Percentiles rank a stretch among this genome's conserved stretches.
Conservation (phyloP, 2,329 filamentous ascomycete species). For the Monosporascus cannonballus region DNA sequence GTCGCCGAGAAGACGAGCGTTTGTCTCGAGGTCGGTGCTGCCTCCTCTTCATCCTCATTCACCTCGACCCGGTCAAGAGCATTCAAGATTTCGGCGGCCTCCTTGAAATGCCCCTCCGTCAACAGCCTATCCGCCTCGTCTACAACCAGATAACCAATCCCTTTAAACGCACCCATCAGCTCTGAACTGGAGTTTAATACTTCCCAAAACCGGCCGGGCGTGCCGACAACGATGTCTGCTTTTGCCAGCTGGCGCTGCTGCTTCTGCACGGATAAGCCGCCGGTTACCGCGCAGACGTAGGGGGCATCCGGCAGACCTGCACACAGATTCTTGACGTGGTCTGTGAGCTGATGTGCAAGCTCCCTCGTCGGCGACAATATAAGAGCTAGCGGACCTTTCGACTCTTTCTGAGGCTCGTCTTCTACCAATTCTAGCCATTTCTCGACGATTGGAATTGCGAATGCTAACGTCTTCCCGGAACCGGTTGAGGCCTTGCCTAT, state of each 20-base stretch:
- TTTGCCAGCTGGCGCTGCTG: constrained; percentile 78
- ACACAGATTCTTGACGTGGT: constrained; percentile 74
- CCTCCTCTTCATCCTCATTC: constrained; percentile 42
- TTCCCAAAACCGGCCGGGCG: constrained; percentile 91
- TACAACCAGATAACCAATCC: constrained; percentile 76
- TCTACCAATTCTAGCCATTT: constrained; percentile 55
- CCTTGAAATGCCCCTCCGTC: constrained; percentile 91
- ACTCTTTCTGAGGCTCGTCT: constrained; percentile 19
- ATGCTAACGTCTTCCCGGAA: constrained; percentile 93
- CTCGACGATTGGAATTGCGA: constrained; percentile 89
- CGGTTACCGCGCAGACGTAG: constrained; percentile 82
- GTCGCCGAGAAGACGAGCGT: constrained; percentile 96
- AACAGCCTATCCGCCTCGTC: constrained; percentile 92
- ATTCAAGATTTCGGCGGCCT: constrained; percentile 80
- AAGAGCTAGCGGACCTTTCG: constrained; percentile 60
- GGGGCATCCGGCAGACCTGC: constrained; percentile 53
- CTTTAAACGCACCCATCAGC: constrained; percentile 63
- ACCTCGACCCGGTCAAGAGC: constrained; percentile 66
- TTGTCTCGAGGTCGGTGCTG: constrained; percentile 53
- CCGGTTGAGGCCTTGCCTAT: constrained; percentile 95
- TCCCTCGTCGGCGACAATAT: constrained; percentile 90
- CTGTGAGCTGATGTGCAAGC: constrained; percentile 82
- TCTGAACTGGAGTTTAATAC: constrained; percentile 72
- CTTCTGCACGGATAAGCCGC: constrained; percentile 89
- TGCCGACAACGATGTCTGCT: constrained; percentile 90